Base-by-base conservation (phyloP, 116 monocot species). In the Iris pallida region DNA sequence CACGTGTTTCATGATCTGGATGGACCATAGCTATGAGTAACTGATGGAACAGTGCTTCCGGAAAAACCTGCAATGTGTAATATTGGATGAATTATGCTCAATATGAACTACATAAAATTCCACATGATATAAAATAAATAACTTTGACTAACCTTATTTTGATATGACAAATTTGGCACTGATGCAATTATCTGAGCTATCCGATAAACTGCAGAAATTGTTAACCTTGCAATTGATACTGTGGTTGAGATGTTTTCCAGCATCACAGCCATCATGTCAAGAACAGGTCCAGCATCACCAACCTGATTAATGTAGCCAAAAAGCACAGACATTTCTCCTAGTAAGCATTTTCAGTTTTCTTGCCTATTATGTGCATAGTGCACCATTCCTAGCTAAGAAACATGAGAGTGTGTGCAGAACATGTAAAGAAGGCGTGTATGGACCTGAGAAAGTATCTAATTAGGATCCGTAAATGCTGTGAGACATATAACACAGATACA, bases 121-220 rank as follows among this genome's bases (percentile, higher is more conserved):
- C 20, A 40, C n/a, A 59, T 49, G 48, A 11, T 59, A 44, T 20
- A 3, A 59, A 71, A 71, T 71, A 14, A 60, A 59, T 19, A 4
- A 6, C 12, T 48, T 51, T 30, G 5, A 48, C 64, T 83, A 59
- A 73, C 96, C 85, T 92, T 92, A 63, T 87, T 85, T 53, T 85
- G 78, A 65, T 92, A 92, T 59, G 85, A 75, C 43, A 92, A 64
- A 58, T 97, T 97, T 74, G 89, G 87, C 41, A 92, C 59, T 55
- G 83, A 81, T 52, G 96, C 96, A 63, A 92, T 81, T 72, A 97
- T 97, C 68, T 92, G 96, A 62, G 96, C 89, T 19, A 75, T 89
- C 9, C 92, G 89, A 74, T 92, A 92, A 73, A 87, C 87, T 61
- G 89, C 78, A 58, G 82, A 82, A 61, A 92, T 70, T 16, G 92